Base-by-base conservation (phyloP, 1,139 yeast genomes). In the Nakaseomyces kungkrabaensis region DNA sequence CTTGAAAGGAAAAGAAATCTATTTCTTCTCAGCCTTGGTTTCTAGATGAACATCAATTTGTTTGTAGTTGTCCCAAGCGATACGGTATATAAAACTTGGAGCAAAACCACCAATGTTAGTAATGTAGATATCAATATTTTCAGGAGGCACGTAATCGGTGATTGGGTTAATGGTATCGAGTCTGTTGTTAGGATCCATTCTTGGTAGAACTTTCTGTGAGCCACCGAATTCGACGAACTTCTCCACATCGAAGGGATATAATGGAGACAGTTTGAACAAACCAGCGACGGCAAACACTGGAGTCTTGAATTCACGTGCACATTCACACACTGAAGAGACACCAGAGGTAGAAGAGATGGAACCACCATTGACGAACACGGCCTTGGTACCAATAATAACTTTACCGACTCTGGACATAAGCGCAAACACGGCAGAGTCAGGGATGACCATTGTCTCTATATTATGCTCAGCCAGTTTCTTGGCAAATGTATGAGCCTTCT, bases 271-370 rank as follows among this genome's bases (percentile, higher is more conserved):
- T 68, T 92, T 92, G 73, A 87, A 92, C 52, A 92, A 74, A 37
- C 98, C 98, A 1, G 97, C 90, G 43, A 90, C 95, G 0, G 95
- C 92, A 64, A 94, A 85, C 5, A 94, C 98, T 0, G 98, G 98
- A 6, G 97, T 92, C 61, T 82, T 79, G 68, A 87, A 90, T 64
- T 87, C 96, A 63, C 86, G 87, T 11, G 99, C 99, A 69, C 97
- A 87, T 68, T 89, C 96, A 57, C 95, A 94, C 8, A 89, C 96
- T 50, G 87, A 78, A 26, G 96, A 88, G 34, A 87, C 96, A 46
- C 98, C 99, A 5, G 68, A 60, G 0, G 95, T 81, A 25, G 85
- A 79, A 2, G 96, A 81, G 51, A 89, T 78, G 57, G 96, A 84
- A 8, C 98, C 97, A 51, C 99, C 99, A 64, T 94, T 92, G 50